A percentile compares a stretch with the other conserved stretches of the same genome.
Conservation (phyloP, 139 green algal species). For the Chlorella sp. region DNA sequence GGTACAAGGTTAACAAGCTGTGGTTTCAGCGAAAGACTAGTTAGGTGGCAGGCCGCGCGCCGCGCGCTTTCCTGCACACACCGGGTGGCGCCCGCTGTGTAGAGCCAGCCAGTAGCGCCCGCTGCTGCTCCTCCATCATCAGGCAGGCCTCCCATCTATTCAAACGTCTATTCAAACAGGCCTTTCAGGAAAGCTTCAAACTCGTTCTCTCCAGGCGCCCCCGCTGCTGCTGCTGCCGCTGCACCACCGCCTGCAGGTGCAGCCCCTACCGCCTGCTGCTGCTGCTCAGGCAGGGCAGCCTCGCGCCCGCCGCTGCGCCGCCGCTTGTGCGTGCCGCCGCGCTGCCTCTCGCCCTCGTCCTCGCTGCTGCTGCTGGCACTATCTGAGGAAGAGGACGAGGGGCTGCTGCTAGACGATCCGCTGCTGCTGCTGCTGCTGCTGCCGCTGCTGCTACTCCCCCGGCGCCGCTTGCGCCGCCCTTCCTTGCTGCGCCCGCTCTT, state of each 20-base stretch:
- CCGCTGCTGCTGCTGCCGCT: slow-evolving; percentile 8
- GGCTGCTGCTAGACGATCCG: background rate
- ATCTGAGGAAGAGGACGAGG: background rate
- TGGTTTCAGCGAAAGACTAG: background rate
- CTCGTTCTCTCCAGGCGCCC: slow-evolving; percentile 14
- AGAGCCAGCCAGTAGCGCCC: too few relatives aligned
- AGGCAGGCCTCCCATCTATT: too few relatives aligned
- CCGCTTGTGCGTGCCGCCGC: background rate
- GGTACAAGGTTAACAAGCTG: background rate
- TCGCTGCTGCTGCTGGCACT: background rate
- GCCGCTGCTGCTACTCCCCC: slow-evolving; percentile 8
- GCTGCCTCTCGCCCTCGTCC: background rate
- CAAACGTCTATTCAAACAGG: slow-evolving; percentile 50
- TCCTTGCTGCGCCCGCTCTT: background rate
- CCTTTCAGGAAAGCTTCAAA: slow-evolving; percentile 48
- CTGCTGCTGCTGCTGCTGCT: slow-evolving; percentile 4
- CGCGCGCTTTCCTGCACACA: too few relatives aligned
- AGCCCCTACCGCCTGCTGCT: slow-evolving; percentile 14
- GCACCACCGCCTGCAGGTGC: background rate
- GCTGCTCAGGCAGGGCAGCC: background rate
- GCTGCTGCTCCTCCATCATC: too few relatives aligned
- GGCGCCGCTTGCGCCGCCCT: background rate
- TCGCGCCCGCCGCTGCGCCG: background rate
- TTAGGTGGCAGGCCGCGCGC: too few relatives aligned
- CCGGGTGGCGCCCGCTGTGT: too few relatives aligned